Conservation (phyloP, 176 grass and related monocot genomes). For the Eragrostis nindensis region DNA sequence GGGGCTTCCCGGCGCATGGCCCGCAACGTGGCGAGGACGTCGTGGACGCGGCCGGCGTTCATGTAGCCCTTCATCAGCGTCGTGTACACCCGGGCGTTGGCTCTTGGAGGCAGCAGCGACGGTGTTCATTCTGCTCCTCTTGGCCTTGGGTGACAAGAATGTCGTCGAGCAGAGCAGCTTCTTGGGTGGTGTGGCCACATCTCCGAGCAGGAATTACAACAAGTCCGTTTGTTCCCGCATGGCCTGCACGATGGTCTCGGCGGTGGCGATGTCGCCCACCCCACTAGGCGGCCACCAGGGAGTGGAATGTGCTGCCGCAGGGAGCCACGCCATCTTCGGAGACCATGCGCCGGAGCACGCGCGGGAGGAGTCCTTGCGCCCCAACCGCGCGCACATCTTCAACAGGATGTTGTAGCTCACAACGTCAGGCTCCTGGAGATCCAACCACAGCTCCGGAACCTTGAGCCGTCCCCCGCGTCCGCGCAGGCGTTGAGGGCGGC, state of each 20-base stretch:
- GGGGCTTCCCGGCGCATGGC: constrained; percentile 70
- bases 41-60: constrained; percentile 75
- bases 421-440: constrained; percentile 71
- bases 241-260: constrained; percentile 76
- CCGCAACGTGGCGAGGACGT: constrained; percentile 63
- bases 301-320: constrained; percentile 73
- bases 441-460: constrained; percentile 73
- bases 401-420: constrained; percentile 81
- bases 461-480: constrained; percentile 60
- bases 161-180: constrained; percentile 49
- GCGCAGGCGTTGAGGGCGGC: constrained; percentile 77
- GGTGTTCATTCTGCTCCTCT: neutral
- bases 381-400: constrained; percentile 84
- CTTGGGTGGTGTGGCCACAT: neutral
- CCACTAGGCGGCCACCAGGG: constrained; percentile 84
- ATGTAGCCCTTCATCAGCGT: constrained; percentile 97
- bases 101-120: constrained; percentile 41
- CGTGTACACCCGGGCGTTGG: constrained; percentile 80
- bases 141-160: constrained; percentile 26
- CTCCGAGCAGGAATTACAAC: constrained; percentile 15
- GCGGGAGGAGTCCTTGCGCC: constrained; percentile 62
- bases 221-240: no score
- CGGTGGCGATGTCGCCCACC: constrained; percentile 61
- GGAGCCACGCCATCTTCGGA: constrained; percentile 47
- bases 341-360: constrained; percentile 54